phyloP scores from a whole-genome alignment of 768 basidiomycete species.

The Roridomyces roridus region DNA sequence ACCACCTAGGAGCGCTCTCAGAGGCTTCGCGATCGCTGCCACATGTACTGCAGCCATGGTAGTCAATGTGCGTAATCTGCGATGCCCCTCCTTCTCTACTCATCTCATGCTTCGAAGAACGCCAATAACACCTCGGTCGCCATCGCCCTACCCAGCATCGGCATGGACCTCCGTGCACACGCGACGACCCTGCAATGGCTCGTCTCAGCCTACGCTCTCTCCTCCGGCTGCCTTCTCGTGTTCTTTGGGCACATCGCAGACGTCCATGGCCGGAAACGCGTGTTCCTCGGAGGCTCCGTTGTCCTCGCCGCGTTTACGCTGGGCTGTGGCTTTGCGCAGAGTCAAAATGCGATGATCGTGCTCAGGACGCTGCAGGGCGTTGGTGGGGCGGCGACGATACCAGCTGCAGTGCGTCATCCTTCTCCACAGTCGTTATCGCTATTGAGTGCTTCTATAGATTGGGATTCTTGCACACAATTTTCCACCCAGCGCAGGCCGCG shows the following conservation, averaged over 20 bases:
- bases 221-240: slow-evolving; percentile 78
- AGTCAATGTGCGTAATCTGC: slow-evolving; percentile 35
- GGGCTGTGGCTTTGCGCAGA: slow-evolving; percentile 67
- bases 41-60: slow-evolving; percentile 49
- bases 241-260: slow-evolving; percentile 84
- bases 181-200: slow-evolving; percentile 71
- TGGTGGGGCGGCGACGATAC: slow-evolving; percentile 79
- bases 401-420: slow-evolving; percentile 61
- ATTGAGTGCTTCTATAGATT: slow-evolving; percentile 45
- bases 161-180: slow-evolving; percentile 50
- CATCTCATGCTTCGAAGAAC: slow-evolving; percentile 30
- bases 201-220: slow-evolving; percentile 68
- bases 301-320: slow-evolving; percentile 64
- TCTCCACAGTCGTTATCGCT: slow-evolving; percentile 2
- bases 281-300: slow-evolving; percentile 66
- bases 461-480: slow-evolving; percentile 87
- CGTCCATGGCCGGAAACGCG: slow-evolving; percentile 74
- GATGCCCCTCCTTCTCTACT: neutral
- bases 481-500: slow-evolving; percentile 54
- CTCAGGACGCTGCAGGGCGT: slow-evolving; percentile 81
- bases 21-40: slow-evolving; percentile 36
- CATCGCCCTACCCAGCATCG: slow-evolving; percentile 61
- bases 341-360: slow-evolving; percentile 66
- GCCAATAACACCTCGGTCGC: slow-evolving; percentile 54
- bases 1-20: slow-evolving; percentile 20